Base-by-base conservation (phyloP, 768 basidiomycete genomes). In the Podaxis sp. region DNA sequence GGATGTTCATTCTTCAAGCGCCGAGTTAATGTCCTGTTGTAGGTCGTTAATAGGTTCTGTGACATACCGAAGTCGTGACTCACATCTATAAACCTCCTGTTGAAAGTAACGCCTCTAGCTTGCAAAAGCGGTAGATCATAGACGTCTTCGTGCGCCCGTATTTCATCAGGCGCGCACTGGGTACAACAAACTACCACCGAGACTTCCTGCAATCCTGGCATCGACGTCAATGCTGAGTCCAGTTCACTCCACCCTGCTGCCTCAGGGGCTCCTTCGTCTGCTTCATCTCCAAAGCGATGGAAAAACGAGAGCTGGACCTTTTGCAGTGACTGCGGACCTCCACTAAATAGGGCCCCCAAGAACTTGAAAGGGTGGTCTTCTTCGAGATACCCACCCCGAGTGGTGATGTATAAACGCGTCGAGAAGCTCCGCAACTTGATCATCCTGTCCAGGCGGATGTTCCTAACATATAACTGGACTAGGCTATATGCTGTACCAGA, bases 121-220 rank as follows among this genome's bases (percentile, higher is more conserved):
- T 43, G 54, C 15, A 37, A 7, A 11, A 61, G 19, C 4, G 60
- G 53, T 6, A 61, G 41, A 37, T 61, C 60, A 8, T 61, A 61
- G 29, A 61, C 53, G 15, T 12, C 46, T 22, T 47, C 22, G n/a
- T 61, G 60, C 24, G 43, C 60, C 36, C 12, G 25, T 37, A 54
- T 61, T 33, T 49, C 41, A 13, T 46, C 29, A 15, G 41, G 52
- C 15, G 53, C 25, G 22, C 60, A 61, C 43, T 61, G 60, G 19
- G 60, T 61, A 29, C 60, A 61, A 49, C 60, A 61, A 24, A 61
- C 46, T 19, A 61, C 52, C 60, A 55, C 54, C 12, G 43, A 46
- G 3, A 61, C 54, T 41, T 55, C 53, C 9, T 24, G 27, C 19
- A 61, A 38, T 13, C 43, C 54, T n/a, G 24, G 3, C 29, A 55